These are phyloP conservation scores for Cardamine chenopodiifolia DNA, from an alignment of 345 rosid species.

Conservation along the genomic window DNA sequence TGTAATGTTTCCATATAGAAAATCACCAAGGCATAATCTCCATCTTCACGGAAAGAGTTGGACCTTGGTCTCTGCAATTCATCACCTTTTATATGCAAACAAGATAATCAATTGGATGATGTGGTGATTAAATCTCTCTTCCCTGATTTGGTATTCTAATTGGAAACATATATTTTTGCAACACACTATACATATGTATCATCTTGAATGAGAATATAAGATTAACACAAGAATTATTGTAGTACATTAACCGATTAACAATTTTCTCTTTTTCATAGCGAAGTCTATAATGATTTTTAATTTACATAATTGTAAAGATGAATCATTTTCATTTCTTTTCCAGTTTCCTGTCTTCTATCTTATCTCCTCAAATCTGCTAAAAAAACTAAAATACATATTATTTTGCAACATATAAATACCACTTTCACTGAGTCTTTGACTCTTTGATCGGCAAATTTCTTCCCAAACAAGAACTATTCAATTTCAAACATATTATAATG, in stretches of 20 bases:
- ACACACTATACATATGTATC: background rate
- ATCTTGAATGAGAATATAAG: background rate
- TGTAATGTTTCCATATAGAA: constrained; percentile 76
- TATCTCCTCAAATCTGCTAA: background rate
- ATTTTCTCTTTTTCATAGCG: background rate
- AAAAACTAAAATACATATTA: background rate
- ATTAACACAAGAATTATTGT: background rate
- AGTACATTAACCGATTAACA: background rate
- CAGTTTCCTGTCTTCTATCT: background rate
- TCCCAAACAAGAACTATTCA: background rate
- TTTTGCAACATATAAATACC: background rate
- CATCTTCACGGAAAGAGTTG: too few relatives aligned
- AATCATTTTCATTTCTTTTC: background rate
- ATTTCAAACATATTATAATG: background rate
- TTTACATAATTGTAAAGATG: background rate
- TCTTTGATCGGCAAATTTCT: background rate
- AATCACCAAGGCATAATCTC: constrained; percentile 80
- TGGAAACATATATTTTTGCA: background rate
- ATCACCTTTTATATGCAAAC: too few relatives aligned
- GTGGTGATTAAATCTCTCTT: background rate
- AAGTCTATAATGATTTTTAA: background rate
- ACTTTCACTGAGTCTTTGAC: constrained; percentile 5
- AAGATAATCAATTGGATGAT: background rate
- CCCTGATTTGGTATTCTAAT: background rate
- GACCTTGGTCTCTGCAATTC: too few relatives aligned